These are phyloP conservation scores for Paramecium biaurelia DNA, from an alignment of 73 alveolate genomes.

Conservation along the genomic window DNA sequence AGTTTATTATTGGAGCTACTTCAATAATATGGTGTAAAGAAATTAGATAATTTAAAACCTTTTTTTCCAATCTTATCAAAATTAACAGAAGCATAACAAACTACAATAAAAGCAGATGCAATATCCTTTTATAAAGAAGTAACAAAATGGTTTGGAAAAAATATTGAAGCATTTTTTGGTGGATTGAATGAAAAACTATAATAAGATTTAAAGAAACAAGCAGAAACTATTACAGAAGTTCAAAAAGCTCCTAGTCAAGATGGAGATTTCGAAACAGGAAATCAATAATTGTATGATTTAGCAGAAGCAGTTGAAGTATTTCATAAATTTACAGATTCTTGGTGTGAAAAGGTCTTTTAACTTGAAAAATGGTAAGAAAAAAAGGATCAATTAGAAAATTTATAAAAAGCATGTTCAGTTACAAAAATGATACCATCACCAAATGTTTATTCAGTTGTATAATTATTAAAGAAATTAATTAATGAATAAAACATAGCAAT, in stretches of 20 bases:
- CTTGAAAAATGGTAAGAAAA: constrained; percentile 20
- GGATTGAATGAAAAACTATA: not conserved
- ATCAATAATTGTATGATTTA: not conserved
- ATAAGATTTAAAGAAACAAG: not conserved
- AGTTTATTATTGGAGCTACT: not conserved
- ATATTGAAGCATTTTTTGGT: not conserved
- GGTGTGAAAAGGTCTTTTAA: not conserved
- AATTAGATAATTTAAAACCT: constrained; percentile 27
- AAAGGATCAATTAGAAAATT: not conserved
- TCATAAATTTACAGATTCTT: not conserved
- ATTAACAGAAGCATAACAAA: not conserved
- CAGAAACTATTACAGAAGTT: not conserved
- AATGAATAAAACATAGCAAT: not conserved
- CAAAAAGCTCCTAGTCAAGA: not conserved
- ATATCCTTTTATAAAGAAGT: not conserved
- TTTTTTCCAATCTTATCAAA: not conserved
- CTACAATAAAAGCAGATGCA: not conserved
- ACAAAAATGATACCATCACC: not conserved
- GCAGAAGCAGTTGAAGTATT: constrained; percentile 42
- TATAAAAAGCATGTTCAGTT: not conserved
- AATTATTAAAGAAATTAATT: not conserved
- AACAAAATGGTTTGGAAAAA: constrained; percentile 26
- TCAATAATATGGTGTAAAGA: not conserved
- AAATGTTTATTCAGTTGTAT: not conserved
- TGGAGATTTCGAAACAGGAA: not conserved